Conservation (phyloP, 805 yeast genomes). For the Trichomonascus vanleenenianus region DNA sequence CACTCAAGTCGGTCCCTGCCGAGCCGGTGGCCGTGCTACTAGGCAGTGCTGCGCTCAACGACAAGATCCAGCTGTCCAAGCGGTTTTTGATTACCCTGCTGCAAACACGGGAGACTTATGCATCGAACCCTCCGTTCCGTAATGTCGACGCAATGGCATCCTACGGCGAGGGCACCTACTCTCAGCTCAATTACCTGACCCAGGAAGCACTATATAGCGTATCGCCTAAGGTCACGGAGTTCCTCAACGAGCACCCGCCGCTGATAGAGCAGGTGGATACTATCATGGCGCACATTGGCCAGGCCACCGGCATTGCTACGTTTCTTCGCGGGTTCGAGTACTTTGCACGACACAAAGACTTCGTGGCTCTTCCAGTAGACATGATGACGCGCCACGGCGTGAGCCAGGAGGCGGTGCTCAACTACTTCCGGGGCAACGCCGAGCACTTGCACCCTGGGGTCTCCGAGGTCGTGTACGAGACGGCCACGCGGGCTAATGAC, state of each 20-base stretch:
- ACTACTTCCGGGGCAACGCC: constrained; percentile 21
- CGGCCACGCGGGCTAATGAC: constrained; percentile 72
- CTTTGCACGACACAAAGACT: constrained; percentile 44
- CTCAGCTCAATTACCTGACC: constrained; percentile 63
- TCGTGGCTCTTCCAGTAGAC: constrained; percentile 57
- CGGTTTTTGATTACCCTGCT: constrained; percentile 52
- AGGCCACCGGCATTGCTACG: constrained; percentile 65
- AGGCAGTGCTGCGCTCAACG: constrained; percentile 39
- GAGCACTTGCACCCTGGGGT: constrained; percentile 30
- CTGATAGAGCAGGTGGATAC: constrained; percentile 45
- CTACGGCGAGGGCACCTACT: constrained; percentile 71
- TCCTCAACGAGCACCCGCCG: constrained; percentile 39
- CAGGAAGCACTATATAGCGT: constrained; percentile 50
- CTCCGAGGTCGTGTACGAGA: constrained; percentile 56
- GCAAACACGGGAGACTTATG: constrained; percentile 48
- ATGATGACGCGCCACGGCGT: constrained; percentile 43
- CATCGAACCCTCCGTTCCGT: constrained; percentile 40
- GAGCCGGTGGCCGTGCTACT: constrained; percentile 63
- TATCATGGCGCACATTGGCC: constrained; percentile 74
- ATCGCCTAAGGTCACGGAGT: constrained; percentile 45
- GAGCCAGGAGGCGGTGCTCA: constrained; percentile 53
- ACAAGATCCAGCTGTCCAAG: constrained; percentile 44
- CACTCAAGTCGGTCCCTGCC: constrained; percentile 29
- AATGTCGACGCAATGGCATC: constrained; percentile 55
- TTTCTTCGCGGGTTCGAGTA: constrained; percentile 52